Base-by-base conservation (phyloP, 768 basidiomycete genomes). In the Boletus rex-veris region DNA sequence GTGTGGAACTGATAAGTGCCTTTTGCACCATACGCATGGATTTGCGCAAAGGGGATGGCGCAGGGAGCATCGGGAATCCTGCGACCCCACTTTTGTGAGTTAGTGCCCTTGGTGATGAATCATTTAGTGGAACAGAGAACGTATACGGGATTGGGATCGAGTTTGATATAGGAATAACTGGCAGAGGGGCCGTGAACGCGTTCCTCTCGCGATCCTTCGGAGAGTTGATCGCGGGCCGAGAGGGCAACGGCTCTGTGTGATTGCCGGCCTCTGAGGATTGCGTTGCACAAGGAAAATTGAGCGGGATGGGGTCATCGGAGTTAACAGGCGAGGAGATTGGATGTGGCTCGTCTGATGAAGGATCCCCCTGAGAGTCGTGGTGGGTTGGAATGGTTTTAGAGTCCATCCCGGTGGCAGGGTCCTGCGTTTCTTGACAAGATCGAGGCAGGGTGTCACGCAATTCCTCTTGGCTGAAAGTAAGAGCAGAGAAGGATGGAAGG, bases 21-120 rank as follows among this genome's bases (percentile, higher is more conserved):
- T 85, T 86, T 18, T 75, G 75, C 33, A 73, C 61, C 12, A 74
- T 61, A 24, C 81, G 80, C 55, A 81, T 77, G 0, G 86, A 88
- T 70, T 89, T 90, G 24, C 84, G 82, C 46, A 88, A 70, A 5
- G 86, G 82, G 47, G 83, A 78, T 2, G 87, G 86, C 5, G 81
- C 84, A 21, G 87, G 86, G 30, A 90, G 75, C n/a, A 74, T 72
- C 2, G 86, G 83, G 60, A 88, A 84, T 38, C 75, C 74, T 0
- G 78, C 50, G 8, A 73, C 52, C 53, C 71, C 73, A 44, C 68
- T 64, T 54, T 80, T 84, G 24, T 75, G 73, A 41, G 63, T 58
- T 30, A 69, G 50, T 30, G 50, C 53, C 12, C 37, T 61, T 12
- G 69, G 60, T 4, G 71, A 61, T 3, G 63, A 63, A 40, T 76